These are phyloP conservation scores for Clavispora asparagi DNA, from an alignment of 805 yeast genomes.

Conservation along the genomic window DNA sequence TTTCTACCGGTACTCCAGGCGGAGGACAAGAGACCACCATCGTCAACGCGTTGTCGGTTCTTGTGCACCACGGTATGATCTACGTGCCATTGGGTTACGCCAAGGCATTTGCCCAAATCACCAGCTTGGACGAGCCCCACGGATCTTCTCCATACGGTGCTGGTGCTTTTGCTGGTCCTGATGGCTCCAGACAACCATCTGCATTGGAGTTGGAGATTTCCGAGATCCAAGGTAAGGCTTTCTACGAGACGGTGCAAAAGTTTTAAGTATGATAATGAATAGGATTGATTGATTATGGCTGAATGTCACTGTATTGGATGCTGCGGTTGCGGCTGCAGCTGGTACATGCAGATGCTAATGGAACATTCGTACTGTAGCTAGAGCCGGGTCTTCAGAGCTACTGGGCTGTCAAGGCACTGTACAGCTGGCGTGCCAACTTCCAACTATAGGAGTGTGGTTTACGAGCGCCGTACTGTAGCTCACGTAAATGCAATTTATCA, in stretches of 20 bases:
- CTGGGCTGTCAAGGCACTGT: too few relatives aligned
- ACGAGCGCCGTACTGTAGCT: too few relatives aligned
- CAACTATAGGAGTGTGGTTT: too few relatives aligned
- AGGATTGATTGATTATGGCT: not conserved
- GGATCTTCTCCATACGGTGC: slow-evolving; percentile 18
- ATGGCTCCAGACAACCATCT: slow-evolving; percentile 17
- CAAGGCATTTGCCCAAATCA: slow-evolving; percentile 15
- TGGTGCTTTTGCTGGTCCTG: slow-evolving; percentile 15
- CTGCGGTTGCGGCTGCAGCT: too few relatives aligned
- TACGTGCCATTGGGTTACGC: slow-evolving; percentile 19
- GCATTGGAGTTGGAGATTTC: slow-evolving; percentile 20
- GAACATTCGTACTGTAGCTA: too few relatives aligned
- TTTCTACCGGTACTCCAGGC: slow-evolving; percentile 13
- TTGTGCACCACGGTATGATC: slow-evolving; percentile 18
- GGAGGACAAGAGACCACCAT: slow-evolving; percentile 18
- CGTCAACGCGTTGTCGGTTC: slow-evolving; percentile 15
- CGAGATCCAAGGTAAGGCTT: slow-evolving; percentile 14
- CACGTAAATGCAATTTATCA: too few relatives aligned
- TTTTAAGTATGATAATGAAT: slow-evolving; percentile 4
- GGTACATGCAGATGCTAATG: too few relatives aligned
- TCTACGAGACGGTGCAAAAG: slow-evolving; percentile 16
- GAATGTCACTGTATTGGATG: too few relatives aligned
- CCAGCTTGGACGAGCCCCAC: slow-evolving; percentile 15
- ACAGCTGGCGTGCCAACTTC: too few relatives aligned
- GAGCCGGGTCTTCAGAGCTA: too few relatives aligned